Conservation (phyloP, 2,329 filamentous ascomycete species). For the Xylariaceae sp. region DNA sequence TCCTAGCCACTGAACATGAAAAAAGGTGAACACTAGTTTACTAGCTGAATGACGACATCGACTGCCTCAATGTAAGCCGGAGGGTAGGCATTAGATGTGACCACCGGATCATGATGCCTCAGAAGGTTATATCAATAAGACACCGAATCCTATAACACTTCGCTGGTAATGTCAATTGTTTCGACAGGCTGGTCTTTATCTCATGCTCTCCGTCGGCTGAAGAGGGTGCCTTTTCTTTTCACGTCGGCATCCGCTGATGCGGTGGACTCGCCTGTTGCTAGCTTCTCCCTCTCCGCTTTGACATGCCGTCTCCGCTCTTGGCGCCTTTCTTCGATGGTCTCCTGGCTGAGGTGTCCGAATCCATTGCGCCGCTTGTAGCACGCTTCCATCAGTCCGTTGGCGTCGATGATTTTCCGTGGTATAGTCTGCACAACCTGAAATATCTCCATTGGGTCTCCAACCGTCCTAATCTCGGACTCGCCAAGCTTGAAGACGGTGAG, state of each 20-base stretch:
- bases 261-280: conserved; percentile 38
- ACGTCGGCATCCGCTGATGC: conserved; percentile 43
- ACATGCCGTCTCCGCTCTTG: conserved; percentile 66
- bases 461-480: conserved; percentile 78
- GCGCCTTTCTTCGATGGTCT: conserved; percentile 77
- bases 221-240: conserved; percentile 53
- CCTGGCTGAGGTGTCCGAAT: conserved; percentile 81
- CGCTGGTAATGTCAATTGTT: neutral
- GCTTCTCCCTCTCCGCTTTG: conserved; percentile 52
- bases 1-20: neutral
- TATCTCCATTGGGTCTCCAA: conserved; percentile 90
- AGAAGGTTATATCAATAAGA: neutral
- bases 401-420: conserved; percentile 80
- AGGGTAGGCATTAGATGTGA: neutral
- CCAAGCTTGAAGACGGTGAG: conserved; percentile 90
- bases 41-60: neutral
- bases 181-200: conserved; percentile 42
- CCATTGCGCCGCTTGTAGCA: conserved; percentile 82
- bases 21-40: neutral
- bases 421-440: conserved; percentile 92
- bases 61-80: neutral
- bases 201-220: conserved; percentile 46
- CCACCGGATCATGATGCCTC: neutral
- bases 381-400: conserved; percentile 80
- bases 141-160: neutral